Evolutionary conservation across 2,329 filamentous ascomycete species (phyloP).

Genomic region (Hortaea sp.): DNA sequence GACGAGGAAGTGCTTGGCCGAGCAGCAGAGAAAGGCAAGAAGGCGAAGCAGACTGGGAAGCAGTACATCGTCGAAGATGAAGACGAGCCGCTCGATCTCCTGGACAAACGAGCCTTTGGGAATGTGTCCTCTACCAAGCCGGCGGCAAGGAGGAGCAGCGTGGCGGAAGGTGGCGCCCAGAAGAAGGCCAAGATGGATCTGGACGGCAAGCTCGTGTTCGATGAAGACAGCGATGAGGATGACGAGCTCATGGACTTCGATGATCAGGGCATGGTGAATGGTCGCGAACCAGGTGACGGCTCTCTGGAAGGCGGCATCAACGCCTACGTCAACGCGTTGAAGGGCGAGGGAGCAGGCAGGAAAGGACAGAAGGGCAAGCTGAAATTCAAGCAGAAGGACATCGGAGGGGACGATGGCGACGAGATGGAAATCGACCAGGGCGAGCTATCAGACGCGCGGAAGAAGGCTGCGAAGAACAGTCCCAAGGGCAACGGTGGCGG

Average conservation of each 20-base stretch:
- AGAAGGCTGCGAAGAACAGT: conserved; percentile 14
- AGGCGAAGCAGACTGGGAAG: conserved; percentile 46
- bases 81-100: conserved; percentile 86
- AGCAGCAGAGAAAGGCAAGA: conserved; percentile 42
- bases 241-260: conserved; percentile 50
- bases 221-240: conserved; percentile 33
- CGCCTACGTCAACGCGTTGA: conserved; percentile 52
- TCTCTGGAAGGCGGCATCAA: conserved; percentile 45
- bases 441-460: conserved; percentile 26
- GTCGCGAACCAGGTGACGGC: conserved; percentile 27
- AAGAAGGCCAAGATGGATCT: conserved; percentile 60
- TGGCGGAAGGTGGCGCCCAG: conserved; percentile 29
- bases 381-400: conserved; percentile 46
- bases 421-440: conserved; percentile 39
- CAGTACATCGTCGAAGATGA: conserved; percentile 91
- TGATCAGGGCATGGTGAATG: conserved; percentile 32
- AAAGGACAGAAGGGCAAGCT: conserved; percentile 50
- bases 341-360: conserved; percentile 48
- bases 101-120: conserved; percentile 79
- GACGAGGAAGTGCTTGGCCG: conserved; percentile 47
- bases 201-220: conserved; percentile 73
- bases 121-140: conserved; percentile 91
- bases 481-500: conserved; percentile 7
- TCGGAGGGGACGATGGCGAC: conserved; percentile 26
- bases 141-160: conserved; percentile 42